Percentiles rank a stretch among this genome's conserved stretches.
Evolutionary conservation across 371 early-diverging fungal species (phyloP).

Genomic region (Nosema muscidifuracis): DNA sequence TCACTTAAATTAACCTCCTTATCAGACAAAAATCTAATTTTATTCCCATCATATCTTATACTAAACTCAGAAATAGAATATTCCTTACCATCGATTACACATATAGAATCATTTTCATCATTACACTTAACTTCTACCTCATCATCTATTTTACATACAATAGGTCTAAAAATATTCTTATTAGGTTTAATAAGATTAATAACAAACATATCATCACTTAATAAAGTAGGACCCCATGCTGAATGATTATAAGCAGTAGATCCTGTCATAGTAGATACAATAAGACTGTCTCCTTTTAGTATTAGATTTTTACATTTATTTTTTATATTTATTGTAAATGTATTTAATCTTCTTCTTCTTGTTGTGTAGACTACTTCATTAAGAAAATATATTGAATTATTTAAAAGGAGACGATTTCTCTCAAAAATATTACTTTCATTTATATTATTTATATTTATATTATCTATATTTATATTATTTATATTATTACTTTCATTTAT

Average conservation of each 20-base stretch:
- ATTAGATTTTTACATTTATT: neutral
- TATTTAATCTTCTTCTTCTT: constrained; percentile 19
- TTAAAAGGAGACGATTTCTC: constrained; percentile 23
- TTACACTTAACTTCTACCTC: constrained; percentile 8
- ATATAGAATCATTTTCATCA: neutral
- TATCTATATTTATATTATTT: no score
- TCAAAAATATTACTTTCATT: neutral
- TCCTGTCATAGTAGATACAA: constrained; percentile 47
- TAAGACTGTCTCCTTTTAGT: constrained; percentile 52
- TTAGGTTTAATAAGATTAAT: constrained; percentile 35
- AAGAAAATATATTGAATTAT: constrained; percentile 16
- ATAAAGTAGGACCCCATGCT: constrained; percentile 48
- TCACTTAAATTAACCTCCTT: neutral
- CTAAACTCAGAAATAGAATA: constrained; percentile 64
- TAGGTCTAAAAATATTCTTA: constrained; percentile 26
- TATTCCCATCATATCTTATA: constrained; percentile 18
- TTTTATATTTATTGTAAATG: constrained; percentile 31
- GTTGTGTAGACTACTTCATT: constrained; percentile 52
- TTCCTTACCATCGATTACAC: constrained; percentile 15
- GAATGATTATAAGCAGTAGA: constrained; percentile 57
- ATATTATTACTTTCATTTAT: no score
- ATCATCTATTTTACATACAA: constrained; percentile 5
- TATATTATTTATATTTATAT: no score
- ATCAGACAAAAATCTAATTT: constrained; percentile 5
- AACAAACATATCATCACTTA: neutral